phyloP scores from a whole-genome alignment of 495 filamentous ascomycete genomes.

The Neurospora sp. region DNA sequence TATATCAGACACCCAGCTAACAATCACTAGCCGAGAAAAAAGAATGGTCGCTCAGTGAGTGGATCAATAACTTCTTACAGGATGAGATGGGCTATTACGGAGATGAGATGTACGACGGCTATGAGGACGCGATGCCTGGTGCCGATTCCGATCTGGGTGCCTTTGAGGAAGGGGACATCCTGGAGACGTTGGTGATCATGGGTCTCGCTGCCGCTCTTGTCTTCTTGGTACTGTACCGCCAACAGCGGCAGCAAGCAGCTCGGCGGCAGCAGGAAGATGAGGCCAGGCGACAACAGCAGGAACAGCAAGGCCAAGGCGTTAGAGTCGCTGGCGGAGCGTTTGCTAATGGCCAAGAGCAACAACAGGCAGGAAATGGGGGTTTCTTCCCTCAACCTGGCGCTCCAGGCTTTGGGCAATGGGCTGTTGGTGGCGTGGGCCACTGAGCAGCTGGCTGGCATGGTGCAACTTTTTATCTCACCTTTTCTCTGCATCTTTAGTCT shows the following conservation, averaged over 20 bases:
- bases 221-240: constrained; percentile 72
- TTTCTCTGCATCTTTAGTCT: neutral
- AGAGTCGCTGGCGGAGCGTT: constrained; percentile 23
- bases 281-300: constrained; percentile 21
- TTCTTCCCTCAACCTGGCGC: constrained; percentile 64
- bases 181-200: constrained; percentile 81
- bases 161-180: constrained; percentile 46
- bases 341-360: constrained; percentile 1
- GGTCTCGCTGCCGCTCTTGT: constrained; percentile 63
- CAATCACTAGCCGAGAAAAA: constrained; percentile 46
- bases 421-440: constrained; percentile 66
- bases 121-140: constrained; percentile 42
- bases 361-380: constrained; percentile 43
- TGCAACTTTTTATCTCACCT: neutral
- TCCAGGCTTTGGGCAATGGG: constrained; percentile 64
- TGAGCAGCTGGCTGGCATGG: constrained; percentile 22
- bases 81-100: constrained; percentile 59
- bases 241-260: constrained; percentile 56
- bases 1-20: constrained; percentile 7
- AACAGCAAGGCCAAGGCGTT: constrained; percentile 19
- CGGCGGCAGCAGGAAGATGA: constrained; percentile 28
- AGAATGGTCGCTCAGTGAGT: constrained; percentile 67
- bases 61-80: constrained; percentile 72
- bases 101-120: constrained; percentile 47
- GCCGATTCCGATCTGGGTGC: constrained; percentile 19